phyloP scores from a whole-genome alignment of 352 stramenopile species.

The Phytopythium litorale region DNA sequence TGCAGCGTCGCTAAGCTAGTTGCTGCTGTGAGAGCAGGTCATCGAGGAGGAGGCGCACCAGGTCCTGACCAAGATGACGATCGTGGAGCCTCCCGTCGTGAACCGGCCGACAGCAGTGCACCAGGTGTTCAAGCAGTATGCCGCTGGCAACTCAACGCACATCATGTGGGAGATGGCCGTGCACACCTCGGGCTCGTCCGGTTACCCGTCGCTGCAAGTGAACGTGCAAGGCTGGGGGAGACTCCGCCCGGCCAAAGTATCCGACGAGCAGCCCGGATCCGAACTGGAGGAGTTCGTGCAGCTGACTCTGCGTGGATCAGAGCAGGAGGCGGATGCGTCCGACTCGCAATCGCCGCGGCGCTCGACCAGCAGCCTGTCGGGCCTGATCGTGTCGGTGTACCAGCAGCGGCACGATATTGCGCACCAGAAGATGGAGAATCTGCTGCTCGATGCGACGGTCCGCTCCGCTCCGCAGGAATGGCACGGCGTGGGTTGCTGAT shows the following conservation, averaged over 20 bases:
- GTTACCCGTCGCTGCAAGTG: background rate
- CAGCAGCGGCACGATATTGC: background rate
- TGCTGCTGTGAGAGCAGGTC: background rate
- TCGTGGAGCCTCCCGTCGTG: background rate
- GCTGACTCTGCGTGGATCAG: background rate
- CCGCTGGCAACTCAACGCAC: background rate
- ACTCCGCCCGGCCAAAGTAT: background rate
- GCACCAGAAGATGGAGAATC: constrained; percentile 1
- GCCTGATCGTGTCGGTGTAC: constrained; percentile 1
- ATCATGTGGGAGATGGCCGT: constrained; percentile 1
- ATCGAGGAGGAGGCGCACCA: background rate
- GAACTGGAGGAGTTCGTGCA: constrained; percentile 1
- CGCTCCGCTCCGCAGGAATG: no score
- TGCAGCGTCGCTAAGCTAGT: background rate
- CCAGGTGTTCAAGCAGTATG: constrained; percentile 1
- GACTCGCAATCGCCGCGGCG: background rate
- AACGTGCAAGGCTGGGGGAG: background rate
- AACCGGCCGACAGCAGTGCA: background rate
- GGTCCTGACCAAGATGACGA: background rate
- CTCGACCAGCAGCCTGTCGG: background rate
- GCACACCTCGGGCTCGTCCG: background rate
- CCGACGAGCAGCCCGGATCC: background rate
- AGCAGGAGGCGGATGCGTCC: background rate
- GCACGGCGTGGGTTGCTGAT: no score
- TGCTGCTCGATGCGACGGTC: background rate